These are phyloP conservation scores for Astrothelium macrocarpum DNA, from an alignment of 495 filamentous ascomycete species.

Conservation along the genomic window DNA sequence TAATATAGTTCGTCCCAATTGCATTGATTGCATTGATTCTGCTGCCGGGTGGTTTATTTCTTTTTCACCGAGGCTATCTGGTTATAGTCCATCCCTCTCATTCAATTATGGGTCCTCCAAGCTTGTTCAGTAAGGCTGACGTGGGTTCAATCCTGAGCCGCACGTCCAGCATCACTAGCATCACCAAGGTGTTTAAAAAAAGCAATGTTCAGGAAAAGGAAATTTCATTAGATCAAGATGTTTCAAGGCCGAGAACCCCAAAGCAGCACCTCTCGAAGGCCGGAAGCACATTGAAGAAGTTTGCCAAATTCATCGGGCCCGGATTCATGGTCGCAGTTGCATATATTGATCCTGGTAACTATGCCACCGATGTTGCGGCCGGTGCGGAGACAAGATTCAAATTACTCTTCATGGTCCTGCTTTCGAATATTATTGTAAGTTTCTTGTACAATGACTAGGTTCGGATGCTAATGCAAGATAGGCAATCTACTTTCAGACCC, in stretches of 20 bases:
- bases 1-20: neutral
- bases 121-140: neutral
- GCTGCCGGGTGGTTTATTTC: neutral
- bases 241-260: neutral
- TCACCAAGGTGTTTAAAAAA: neutral
- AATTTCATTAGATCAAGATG: neutral
- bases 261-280: neutral
- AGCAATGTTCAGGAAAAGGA: neutral
- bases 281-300: conserved; percentile 43
- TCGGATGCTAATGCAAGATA: neutral
- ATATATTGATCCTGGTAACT: conserved; percentile 45
- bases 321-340: conserved; percentile 71
- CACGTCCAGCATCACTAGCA: neutral
- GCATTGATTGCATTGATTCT: neutral
- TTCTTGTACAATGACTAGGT: neutral
- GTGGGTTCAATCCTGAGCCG: neutral
- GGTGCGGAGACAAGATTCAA: conserved; percentile 37
- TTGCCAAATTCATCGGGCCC: conserved; percentile 69
- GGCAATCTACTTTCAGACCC: conserved; percentile 70
- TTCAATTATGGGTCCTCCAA: neutral
- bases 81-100: neutral
- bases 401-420: conserved; percentile 68
- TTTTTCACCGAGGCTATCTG: neutral
- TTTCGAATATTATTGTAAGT: conserved; percentile 61
- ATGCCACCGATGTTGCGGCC: conserved; percentile 70